Percentiles rank a stretch among this genome's conserved stretches.
Conservation (phyloP, 208 protist genomes). For the Leptomonas pyrrhocoris region DNA sequence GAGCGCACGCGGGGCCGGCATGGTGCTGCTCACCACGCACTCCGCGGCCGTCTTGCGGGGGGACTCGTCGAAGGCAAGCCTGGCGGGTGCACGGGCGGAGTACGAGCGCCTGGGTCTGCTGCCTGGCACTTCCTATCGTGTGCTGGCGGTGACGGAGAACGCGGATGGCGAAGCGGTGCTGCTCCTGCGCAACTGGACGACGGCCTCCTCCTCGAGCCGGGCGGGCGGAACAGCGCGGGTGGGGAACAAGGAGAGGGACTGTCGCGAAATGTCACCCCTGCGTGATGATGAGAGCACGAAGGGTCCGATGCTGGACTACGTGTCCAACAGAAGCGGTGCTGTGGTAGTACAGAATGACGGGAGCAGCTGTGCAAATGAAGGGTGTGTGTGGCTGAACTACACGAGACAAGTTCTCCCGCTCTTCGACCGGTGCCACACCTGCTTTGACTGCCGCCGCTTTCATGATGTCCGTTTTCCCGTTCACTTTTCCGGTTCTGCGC, state of each 20-base stretch:
- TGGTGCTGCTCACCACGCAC: conserved; percentile 54
- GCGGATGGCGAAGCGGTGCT: conserved; percentile 43
- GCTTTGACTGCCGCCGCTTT: conserved; percentile 71
- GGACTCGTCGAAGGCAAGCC: not conserved
- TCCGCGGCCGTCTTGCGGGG: conserved; percentile 5
- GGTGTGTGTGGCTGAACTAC: conserved; percentile 56
- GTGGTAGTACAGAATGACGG: not conserved
- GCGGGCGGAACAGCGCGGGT: too few species aligned
- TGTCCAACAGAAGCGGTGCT: not conserved
- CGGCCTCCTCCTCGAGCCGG: not conserved
- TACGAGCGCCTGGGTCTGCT: conserved; percentile 34
- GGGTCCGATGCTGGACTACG: not conserved
- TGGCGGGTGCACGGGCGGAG: not conserved
- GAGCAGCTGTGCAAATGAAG: not conserved
- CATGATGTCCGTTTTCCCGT: conserved; percentile 60
- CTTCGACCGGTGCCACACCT: conserved; percentile 55
- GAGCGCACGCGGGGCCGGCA: conserved; percentile 45
- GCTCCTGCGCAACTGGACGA: conserved; percentile 55
- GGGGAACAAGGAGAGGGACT: not conserved
- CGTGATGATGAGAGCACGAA: conserved; percentile 5
- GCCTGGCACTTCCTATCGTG: conserved; percentile 54
- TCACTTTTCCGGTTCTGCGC: conserved; percentile 28
- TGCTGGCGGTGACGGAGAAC: conserved; percentile 50
- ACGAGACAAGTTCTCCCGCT: conserved; percentile 35
- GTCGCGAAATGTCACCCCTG: conserved; percentile 2